Conservation (phyloP, 495 filamentous ascomycete genomes). For the Extremus antarcticus region DNA sequence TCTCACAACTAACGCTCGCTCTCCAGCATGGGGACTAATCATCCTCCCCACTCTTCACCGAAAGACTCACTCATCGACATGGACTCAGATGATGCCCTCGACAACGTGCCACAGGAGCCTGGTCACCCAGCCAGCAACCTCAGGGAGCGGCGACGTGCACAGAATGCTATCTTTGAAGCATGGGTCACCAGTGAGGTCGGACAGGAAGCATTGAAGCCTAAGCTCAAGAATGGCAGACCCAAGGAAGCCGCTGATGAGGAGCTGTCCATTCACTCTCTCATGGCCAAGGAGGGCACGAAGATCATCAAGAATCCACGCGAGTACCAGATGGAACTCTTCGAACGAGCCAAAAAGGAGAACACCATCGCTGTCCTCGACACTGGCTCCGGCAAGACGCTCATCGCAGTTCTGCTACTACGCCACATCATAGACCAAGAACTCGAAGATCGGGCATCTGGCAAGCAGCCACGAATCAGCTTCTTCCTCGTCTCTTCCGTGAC, state of each 20-base stretch:
- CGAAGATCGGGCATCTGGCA: slow-evolving; percentile 51
- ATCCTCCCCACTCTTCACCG: not conserved
- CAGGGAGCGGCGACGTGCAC: slow-evolving; percentile 14
- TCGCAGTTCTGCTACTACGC: slow-evolving; percentile 77
- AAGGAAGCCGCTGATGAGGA: slow-evolving; percentile 28
- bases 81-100: slow-evolving; percentile 1
- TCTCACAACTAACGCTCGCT: not conserved
- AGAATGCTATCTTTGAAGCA: slow-evolving; percentile 28
- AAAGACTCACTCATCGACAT: not conserved
- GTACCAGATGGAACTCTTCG: slow-evolving; percentile 88
- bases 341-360: slow-evolving; percentile 75
- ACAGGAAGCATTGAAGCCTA: slow-evolving; percentile 9
- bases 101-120: slow-evolving; percentile 8
- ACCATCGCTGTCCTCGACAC: slow-evolving; percentile 95
- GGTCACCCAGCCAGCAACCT: not conserved
- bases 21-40: not conserved
- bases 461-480: slow-evolving; percentile 57
- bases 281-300: slow-evolving; percentile 31
- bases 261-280: slow-evolving; percentile 33
- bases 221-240: not conserved
- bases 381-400: slow-evolving; percentile 93
- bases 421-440: slow-evolving; percentile 71
- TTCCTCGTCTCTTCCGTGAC: slow-evolving; percentile 89
- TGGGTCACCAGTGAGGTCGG: slow-evolving; percentile 35
- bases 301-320: slow-evolving; percentile 70